phyloP scores from a whole-genome alignment of 164 flowering plant genomes.

The Kalanchoe fedtschenkoi region DNA sequence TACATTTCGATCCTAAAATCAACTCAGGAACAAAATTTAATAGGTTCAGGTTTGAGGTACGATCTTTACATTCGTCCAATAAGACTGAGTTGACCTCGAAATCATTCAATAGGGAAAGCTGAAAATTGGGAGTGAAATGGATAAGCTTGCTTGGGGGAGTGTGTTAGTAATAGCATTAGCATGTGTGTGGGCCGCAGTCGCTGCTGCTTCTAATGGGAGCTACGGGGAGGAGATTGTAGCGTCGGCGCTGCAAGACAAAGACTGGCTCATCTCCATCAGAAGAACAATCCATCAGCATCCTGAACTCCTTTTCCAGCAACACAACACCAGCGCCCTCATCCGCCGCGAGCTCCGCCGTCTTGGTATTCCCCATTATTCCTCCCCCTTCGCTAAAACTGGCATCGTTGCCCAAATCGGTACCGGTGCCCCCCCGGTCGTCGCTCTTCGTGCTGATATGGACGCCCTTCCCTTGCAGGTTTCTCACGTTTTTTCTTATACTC shows the following conservation, averaged over 20 bases:
- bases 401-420: slow-evolving; percentile 62
- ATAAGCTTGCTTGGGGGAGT: too few relatives aligned
- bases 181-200: too few relatives aligned
- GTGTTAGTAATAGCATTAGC: too few relatives aligned
- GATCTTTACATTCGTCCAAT: too few relatives aligned
- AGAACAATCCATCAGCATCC: slow-evolving; percentile 75
- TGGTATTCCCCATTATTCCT: slow-evolving; percentile 45
- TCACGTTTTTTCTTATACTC: background rate
- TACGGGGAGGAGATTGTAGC: slow-evolving; percentile 22
- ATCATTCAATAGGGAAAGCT: too few relatives aligned
- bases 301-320: slow-evolving; percentile 61
- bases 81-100: too few relatives aligned
- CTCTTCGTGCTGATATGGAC: slow-evolving; percentile 89
- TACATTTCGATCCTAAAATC: too few relatives aligned
- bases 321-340: slow-evolving; percentile 77
- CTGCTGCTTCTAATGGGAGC: background rate
- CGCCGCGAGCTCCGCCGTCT: slow-evolving; percentile 49
- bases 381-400: slow-evolving; percentile 70
- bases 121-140: too few relatives aligned
- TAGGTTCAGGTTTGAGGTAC: too few relatives aligned
- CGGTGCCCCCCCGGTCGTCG: slow-evolving; percentile 58
- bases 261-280: slow-evolving; percentile 58
- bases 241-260: slow-evolving; percentile 40
- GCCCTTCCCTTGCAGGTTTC: slow-evolving; percentile 77
- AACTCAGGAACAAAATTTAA: too few relatives aligned